Percentiles rank a stretch among this genome's conserved stretches.
Conservation (phyloP, 768 basidiomycete species). For the Coprinopsis strossmayeri region DNA sequence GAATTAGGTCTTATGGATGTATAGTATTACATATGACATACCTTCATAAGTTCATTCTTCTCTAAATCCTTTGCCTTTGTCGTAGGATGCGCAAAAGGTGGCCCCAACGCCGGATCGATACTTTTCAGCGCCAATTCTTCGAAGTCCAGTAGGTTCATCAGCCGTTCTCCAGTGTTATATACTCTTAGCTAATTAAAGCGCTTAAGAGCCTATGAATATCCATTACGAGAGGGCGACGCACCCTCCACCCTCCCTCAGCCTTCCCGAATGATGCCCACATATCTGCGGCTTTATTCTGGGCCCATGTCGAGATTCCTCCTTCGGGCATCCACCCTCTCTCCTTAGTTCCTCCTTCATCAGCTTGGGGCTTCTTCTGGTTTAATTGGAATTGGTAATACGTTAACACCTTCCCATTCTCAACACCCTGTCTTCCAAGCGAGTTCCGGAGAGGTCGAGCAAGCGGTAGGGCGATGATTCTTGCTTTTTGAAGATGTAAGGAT, state of each 20-base stretch:
- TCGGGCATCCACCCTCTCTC: constrained; percentile 28
- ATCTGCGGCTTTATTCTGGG: constrained; percentile 42
- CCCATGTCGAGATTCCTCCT: constrained; percentile 43
- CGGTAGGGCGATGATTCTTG: constrained; percentile 42
- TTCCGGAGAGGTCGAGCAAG: constrained; percentile 25
- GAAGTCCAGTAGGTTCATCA: constrained; percentile 70
- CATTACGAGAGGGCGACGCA: constrained; percentile 28
- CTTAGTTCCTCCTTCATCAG: constrained; percentile 12
- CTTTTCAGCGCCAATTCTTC: constrained; percentile 74
- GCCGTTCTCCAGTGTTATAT: constrained; percentile 57
- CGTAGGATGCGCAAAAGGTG: constrained; percentile 30
- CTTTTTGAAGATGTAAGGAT: constrained; percentile 20
- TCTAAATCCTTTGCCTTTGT: constrained; percentile 14
- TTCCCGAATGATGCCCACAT: constrained; percentile 67
- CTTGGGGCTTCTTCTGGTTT: constrained; percentile 14
- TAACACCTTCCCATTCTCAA: neutral
- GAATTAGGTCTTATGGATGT: neutral
- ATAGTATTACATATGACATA: neutral
- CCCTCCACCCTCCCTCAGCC: constrained; percentile 70
- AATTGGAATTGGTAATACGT: constrained; percentile 44
- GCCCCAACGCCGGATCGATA: constrained; percentile 64
- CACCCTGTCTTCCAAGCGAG: too few species aligned
- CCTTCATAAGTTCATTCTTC: constrained; percentile 7
- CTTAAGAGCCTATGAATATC: neutral
- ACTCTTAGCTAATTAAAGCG: constrained; percentile 43